phyloP scores from a whole-genome alignment of 257 asterid genomes.

The Datura wrightii region DNA sequence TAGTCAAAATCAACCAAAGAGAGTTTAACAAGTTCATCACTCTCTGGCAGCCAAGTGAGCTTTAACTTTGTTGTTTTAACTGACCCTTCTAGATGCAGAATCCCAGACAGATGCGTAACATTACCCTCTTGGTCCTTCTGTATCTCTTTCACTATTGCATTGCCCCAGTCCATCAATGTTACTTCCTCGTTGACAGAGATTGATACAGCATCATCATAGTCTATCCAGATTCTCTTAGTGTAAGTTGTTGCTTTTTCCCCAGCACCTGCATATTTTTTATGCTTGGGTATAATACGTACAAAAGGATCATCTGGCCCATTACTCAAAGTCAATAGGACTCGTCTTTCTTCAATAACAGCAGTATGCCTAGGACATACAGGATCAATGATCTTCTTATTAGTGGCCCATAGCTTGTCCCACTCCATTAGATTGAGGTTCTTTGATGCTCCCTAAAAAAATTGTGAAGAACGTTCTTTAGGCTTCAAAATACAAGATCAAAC shows the following conservation, averaged over 20 bases:
- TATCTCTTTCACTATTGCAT: slow-evolving; percentile 79
- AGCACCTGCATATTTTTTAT: slow-evolving; percentile 89
- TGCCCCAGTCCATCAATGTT: slow-evolving; percentile 96
- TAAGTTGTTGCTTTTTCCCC: slow-evolving; percentile 84
- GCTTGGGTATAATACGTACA: slow-evolving; percentile 75
- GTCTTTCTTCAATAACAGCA: slow-evolving; percentile 70
- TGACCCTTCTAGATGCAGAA: slow-evolving; percentile 85
- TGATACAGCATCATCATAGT: slow-evolving; percentile 80
- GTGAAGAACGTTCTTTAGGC: slow-evolving; percentile 28
- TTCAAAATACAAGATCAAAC: slow-evolving; percentile 22
- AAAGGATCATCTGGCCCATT: slow-evolving; percentile 81
- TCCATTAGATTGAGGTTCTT: slow-evolving; percentile 98
- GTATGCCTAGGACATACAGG: slow-evolving; percentile 97
- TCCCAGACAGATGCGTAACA: slow-evolving; percentile 72
- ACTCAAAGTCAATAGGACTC: slow-evolving; percentile 63
- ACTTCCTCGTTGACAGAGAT: slow-evolving; percentile 82
- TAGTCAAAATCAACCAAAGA: slow-evolving; percentile 78
- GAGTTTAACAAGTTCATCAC: slow-evolving; percentile 69
- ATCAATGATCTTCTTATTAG: slow-evolving; percentile 89
- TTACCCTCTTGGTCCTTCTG: slow-evolving; percentile 75
- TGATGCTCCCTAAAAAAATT: slow-evolving; percentile 83
- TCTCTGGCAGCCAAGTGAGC: slow-evolving; percentile 88
- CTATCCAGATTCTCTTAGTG: slow-evolving; percentile 79
- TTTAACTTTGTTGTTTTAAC: slow-evolving; percentile 93
- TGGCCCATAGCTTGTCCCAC: slow-evolving; percentile 99